Evolutionary conservation across 73 alveolate species (phyloP).

Genomic region (Durusdinium trenchii): DNA sequence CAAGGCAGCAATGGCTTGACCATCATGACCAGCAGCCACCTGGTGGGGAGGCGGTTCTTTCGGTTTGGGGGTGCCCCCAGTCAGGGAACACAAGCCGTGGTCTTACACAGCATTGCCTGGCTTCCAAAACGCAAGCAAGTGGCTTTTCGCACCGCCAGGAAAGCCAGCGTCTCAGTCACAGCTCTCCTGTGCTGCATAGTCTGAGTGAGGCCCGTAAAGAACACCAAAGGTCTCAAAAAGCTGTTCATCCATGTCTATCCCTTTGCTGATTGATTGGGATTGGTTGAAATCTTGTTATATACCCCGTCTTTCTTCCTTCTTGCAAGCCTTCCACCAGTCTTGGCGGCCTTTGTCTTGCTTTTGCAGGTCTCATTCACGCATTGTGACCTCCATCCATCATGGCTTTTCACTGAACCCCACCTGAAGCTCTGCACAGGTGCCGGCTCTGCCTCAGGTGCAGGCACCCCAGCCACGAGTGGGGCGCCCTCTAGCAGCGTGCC

Average conservation of each 20-base stretch:
- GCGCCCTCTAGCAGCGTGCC: slow-evolving; percentile 87
- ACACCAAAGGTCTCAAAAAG: neutral
- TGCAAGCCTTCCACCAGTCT: neutral
- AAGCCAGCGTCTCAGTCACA: slow-evolving; percentile 64
- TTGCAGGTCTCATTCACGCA: neutral
- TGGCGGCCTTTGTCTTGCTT: neutral
- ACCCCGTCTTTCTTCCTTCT: no score
- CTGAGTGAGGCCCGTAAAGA: neutral
- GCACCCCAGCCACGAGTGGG: slow-evolving; percentile 58
- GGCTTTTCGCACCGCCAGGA: slow-evolving; percentile 68
- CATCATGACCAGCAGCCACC: slow-evolving; percentile 91
- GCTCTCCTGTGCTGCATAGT: neutral
- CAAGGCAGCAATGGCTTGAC: slow-evolving; percentile 90
- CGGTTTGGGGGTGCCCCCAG: no score
- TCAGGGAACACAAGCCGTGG: neutral
- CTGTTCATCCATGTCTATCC: neutral
- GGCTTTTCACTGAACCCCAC: neutral
- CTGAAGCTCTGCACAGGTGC: slow-evolving; percentile 80
- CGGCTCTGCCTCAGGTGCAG: slow-evolving; percentile 70
- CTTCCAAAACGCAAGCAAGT: neutral
- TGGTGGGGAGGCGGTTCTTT: no score
- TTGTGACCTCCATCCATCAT: neutral
- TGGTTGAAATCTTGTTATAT: no score
- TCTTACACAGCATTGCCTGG: neutral
- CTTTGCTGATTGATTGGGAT: no score